Evolutionary conservation across 495 filamentous ascomycete species (phyloP).

Genomic region (Niebla homalea): DNA sequence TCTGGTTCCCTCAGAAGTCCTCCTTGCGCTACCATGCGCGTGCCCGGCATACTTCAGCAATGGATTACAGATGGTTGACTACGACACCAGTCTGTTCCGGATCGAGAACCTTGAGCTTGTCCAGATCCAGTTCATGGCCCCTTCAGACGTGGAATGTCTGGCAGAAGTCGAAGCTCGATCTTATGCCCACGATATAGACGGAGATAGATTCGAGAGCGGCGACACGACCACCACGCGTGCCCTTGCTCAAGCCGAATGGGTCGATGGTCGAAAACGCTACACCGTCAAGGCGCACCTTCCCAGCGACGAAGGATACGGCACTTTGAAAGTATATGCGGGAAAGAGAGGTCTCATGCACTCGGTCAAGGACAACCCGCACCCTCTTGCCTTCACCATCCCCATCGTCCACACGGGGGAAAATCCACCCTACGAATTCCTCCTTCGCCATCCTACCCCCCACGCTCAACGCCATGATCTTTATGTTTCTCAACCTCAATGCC

Average conservation of each 20-base stretch:
- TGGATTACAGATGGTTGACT: slow-evolving; percentile 62
- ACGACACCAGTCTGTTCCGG: slow-evolving; percentile 73
- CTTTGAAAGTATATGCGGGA: slow-evolving; percentile 89
- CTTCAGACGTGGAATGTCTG: slow-evolving; percentile 78
- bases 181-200: slow-evolving; percentile 70
- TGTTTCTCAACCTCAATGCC: slow-evolving; percentile 86
- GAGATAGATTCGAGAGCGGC: slow-evolving; percentile 86
- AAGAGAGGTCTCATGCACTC: slow-evolving; percentile 92
- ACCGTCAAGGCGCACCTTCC: slow-evolving; percentile 85
- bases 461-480: slow-evolving; percentile 95
- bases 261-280: slow-evolving; percentile 72
- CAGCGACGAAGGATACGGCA: slow-evolving; percentile 74
- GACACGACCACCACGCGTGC: slow-evolving; percentile 69
- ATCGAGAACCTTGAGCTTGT: slow-evolving; percentile 87
- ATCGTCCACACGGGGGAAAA: slow-evolving; percentile 84
- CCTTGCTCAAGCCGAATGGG: slow-evolving; percentile 84
- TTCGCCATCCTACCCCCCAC: slow-evolving; percentile 90
- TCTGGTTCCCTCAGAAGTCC: slow-evolving; percentile 64
- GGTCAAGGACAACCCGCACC: slow-evolving; percentile 84
- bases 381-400: slow-evolving; percentile 80
- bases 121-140: slow-evolving; percentile 76
- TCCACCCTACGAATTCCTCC: slow-evolving; percentile 83
- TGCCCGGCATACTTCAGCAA: slow-evolving; percentile 85
- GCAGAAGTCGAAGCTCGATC: slow-evolving; percentile 82
- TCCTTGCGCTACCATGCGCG: slow-evolving; percentile 72